Conservation (phyloP, 1,284 basidiomycete genomes). For the Puccinia coronata region DNA sequence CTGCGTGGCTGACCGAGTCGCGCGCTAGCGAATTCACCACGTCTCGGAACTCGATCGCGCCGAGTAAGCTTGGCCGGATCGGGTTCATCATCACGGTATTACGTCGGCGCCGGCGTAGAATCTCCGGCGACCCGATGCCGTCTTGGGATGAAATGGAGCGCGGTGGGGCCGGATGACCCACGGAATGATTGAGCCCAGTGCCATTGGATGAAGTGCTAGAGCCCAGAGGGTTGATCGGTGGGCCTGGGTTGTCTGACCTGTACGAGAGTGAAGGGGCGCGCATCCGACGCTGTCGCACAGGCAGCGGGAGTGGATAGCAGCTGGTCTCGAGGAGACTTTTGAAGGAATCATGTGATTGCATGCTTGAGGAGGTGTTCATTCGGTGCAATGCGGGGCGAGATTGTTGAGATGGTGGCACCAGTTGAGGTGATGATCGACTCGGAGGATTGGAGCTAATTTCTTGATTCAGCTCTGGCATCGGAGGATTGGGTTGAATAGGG, state of each 20-base stretch:
- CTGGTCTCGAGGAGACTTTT: constrained; percentile 13
- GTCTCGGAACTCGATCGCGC: constrained; percentile 88
- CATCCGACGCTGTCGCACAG: constrained; percentile 19
- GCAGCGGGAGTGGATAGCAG: not conserved
- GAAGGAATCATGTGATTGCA: not conserved
- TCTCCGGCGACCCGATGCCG: not conserved
- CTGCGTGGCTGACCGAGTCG: constrained; percentile 53
- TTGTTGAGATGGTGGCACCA: not conserved
- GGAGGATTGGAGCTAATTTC: not conserved
- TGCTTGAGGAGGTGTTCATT: not conserved
- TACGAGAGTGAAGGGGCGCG: constrained; percentile 38
- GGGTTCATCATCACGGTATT: not conserved
- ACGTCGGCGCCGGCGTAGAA: not conserved
- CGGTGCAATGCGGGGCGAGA: not conserved
- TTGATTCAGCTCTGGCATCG: not conserved
- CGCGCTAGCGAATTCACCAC: constrained; percentile 77
- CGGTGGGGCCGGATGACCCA: not conserved
- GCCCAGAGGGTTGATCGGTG: not conserved
- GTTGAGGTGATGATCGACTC: constrained; percentile 5
- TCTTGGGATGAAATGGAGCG: constrained; percentile 16
- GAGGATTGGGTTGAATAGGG: constrained; percentile 29
- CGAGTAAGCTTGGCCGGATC: constrained; percentile 68
- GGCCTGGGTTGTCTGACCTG: not conserved
- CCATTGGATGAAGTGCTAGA: not conserved
- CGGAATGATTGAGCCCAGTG: not conserved